A percentile compares a stretch with the other conserved stretches of the same genome.
Evolutionary conservation across 371 early-diverging fungal genomes (phyloP).

Genomic region (Blakeslea trispora): DNA sequence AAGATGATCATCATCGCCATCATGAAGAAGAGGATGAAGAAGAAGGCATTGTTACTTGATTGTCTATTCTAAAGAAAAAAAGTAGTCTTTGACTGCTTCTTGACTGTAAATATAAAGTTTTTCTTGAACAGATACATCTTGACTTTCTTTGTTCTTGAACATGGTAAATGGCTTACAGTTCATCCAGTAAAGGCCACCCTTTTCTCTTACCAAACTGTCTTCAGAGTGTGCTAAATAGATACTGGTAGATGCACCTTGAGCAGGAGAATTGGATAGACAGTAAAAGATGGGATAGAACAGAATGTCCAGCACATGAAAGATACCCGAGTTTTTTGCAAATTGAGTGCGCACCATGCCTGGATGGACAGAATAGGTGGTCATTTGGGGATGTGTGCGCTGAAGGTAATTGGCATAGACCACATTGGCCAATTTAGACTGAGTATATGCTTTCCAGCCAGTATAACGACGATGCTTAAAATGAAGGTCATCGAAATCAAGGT

Average conservation of each 20-base stretch:
- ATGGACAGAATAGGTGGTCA: conserved; percentile 56
- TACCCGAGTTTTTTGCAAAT: conserved; percentile 9
- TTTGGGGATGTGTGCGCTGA: conserved; percentile 36
- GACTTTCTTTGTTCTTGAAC: conserved; percentile 4
- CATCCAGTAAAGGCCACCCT: conserved; percentile 10
- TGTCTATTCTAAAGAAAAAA: conserved; percentile 21
- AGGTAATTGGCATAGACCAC: conserved; percentile 62
- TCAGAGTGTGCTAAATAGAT: conserved; percentile 16
- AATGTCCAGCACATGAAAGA: not conserved
- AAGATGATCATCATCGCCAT: not conserved
- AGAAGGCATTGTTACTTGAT: conserved; percentile 27
- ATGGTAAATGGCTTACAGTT: conserved; percentile 9
- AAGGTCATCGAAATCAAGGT: conserved; percentile 38
- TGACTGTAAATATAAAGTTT: conserved; percentile 17
- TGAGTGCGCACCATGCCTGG: conserved; percentile 60
- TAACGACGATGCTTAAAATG: conserved; percentile 15
- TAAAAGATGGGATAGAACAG: conserved; percentile 12
- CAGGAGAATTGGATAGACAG: conserved; percentile 12
- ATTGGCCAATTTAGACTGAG: conserved; percentile 67
- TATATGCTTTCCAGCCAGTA: conserved; percentile 37
- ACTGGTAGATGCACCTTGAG: conserved; percentile 25
- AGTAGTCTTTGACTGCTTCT: not conserved
- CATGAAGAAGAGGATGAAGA: conserved; percentile 23
- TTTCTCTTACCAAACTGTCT: not conserved
- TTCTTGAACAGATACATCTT: conserved; percentile 10